Base-by-base conservation (phyloP, 768 basidiomycete species). In the Amanita pallidorosea region DNA sequence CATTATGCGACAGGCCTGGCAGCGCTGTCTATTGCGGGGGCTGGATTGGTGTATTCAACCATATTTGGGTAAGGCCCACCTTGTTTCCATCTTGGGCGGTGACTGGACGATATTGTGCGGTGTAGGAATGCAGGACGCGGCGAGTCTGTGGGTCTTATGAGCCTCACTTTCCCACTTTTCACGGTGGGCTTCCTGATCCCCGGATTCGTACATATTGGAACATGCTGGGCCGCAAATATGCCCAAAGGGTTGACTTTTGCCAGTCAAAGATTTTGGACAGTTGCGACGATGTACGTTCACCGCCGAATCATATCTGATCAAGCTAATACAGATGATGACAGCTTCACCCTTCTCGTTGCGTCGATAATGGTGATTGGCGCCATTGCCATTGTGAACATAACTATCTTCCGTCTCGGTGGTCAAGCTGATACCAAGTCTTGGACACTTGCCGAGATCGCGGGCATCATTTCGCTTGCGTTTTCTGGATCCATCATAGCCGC, bases 91-190 rank as follows among this genome's bases (percentile, higher is more conserved):
- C 27, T 31, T 25, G 36, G 18, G 22, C 20, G 17, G 23, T 12
- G 44, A 33, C 8, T 18, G 42, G n/a, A 31, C 40, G 18, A 9
- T 27, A 22, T 22, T 11, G 17, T 20, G n/a, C 12, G 8, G 29
- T 43, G 31, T 36, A 11, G 38, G 44, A 56, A 59, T 27, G 53
- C 60, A 13, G 53, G 53, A 8, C 52, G 61, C 45, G 60, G 61
- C 31, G 48, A 63, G 4, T 2, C 18, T 49, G 50, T 62, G 18
- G 57, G 51, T 11, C 56, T 63, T n/a, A 61, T 63, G 61, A 59
- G 56, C 45, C 60, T 59, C 46, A 56, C 53, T 15, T 63, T 63
- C 55, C 61, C 61, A 35, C 58, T 63, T 41, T 63, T 63, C 47
- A 55, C 51, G 38, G 52, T 51, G 13, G 62, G 62, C 29, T 63